Conservation (phyloP, 768 basidiomycete species). For the Leccinellum albellum region DNA sequence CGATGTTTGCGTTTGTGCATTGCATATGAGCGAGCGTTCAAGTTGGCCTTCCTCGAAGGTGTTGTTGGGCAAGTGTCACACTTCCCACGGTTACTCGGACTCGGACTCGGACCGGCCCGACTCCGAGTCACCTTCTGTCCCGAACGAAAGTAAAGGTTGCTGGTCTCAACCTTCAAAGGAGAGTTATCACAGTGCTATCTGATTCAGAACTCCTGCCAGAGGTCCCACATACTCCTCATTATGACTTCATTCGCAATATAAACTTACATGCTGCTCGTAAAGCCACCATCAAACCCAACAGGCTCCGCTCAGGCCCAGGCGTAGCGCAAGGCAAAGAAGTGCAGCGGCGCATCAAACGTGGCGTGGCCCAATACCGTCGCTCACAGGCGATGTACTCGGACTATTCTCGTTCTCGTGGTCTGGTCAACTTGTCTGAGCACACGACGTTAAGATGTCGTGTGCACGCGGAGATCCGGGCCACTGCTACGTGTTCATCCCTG, state of each 20-base stretch:
- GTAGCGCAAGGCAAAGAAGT: not conserved
- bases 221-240: not conserved
- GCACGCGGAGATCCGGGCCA: not conserved
- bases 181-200: not conserved
- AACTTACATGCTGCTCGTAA: not conserved
- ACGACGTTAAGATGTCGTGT: not conserved
- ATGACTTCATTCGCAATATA: not conserved
- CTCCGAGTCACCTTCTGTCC: too few species aligned
- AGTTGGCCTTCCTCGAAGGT: too few species aligned
- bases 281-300: not conserved
- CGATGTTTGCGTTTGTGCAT: constrained; percentile 29
- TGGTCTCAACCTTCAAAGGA: not conserved
- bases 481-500: not conserved
- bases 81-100: not conserved
- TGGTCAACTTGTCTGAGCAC: not conserved
- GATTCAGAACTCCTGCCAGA: not conserved
- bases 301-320: not conserved
- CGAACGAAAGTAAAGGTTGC: too few species aligned
- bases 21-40: not conserved
- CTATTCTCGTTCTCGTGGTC: not conserved
- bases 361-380: not conserved
- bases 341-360: not conserved
- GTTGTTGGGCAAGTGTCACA: not conserved
- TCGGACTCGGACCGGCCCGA: not conserved
- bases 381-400: not conserved